phyloP scores from a whole-genome alignment of 805 yeast species.

The Zygoascus biomembranicola region DNA sequence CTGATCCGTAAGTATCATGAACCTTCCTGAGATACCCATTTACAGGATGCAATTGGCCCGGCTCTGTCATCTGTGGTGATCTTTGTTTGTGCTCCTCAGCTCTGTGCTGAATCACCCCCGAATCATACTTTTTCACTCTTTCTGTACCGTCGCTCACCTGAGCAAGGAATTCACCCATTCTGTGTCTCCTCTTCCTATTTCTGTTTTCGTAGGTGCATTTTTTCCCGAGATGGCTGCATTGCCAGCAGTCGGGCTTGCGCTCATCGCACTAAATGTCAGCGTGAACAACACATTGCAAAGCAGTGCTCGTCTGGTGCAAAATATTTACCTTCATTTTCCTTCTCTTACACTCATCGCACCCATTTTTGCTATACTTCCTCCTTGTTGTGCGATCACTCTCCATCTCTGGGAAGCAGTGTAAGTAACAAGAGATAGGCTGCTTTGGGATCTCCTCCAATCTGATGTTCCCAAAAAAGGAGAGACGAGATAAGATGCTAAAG shows the following conservation, averaged over 20 bases:
- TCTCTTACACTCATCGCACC: slow-evolving; percentile 7
- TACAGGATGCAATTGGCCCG: too few relatives aligned
- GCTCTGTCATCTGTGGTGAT: too few relatives aligned
- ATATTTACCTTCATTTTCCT: slow-evolving; percentile 6
- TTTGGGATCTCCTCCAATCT: neutral
- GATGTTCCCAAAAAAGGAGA: too few relatives aligned
- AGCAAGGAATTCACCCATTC: neutral
- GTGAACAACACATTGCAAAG: neutral
- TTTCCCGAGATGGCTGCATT: slow-evolving; percentile 39
- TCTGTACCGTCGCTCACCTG: too few relatives aligned
- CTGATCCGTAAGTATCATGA: too few relatives aligned
- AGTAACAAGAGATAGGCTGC: neutral
- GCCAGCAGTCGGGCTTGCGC: slow-evolving; percentile 46
- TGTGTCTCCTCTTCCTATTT: neutral
- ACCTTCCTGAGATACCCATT: too few relatives aligned
- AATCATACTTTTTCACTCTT: too few relatives aligned
- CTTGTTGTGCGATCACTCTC: neutral
- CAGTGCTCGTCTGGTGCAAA: neutral
- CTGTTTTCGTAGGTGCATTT: slow-evolving; percentile 33
- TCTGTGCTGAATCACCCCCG: too few relatives aligned
- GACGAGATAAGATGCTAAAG: too few relatives aligned
- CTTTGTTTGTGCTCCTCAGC: too few relatives aligned
- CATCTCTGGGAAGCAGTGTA: neutral
- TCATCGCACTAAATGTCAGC: slow-evolving; percentile 35
- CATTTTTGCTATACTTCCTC: slow-evolving; percentile 7